Conservation (phyloP, 1,139 yeast genomes). For the Saccharomyces hybrid region DNA sequence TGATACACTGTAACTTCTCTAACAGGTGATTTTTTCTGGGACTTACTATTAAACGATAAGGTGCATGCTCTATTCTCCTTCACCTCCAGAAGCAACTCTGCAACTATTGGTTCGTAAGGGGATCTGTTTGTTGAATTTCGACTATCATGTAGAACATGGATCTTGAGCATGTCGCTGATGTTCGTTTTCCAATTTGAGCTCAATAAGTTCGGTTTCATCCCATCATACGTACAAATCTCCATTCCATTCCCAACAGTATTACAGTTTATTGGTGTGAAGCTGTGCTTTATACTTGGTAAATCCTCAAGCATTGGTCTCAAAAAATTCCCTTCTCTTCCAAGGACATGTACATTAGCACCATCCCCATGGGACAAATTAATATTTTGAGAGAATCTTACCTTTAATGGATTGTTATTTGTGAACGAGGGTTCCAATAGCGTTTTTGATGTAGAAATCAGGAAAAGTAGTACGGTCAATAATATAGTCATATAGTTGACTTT, state of each 20-base stretch:
- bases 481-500: slow-evolving; percentile 53
- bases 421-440: slow-evolving; percentile 46
- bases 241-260: slow-evolving; percentile 37
- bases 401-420: slow-evolving; percentile 53
- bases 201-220: slow-evolving; percentile 47
- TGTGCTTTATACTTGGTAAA: slow-evolving; percentile 53
- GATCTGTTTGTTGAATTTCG: slow-evolving; percentile 34
- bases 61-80: slow-evolving; percentile 59
- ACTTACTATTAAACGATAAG: slow-evolving; percentile 46
- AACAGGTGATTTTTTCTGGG: slow-evolving; percentile 46
- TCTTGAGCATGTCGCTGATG: slow-evolving; percentile 40
- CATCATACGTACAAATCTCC: slow-evolving; percentile 47
- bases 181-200: slow-evolving; percentile 31
- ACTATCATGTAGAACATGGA: slow-evolving; percentile 46
- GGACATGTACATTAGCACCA: slow-evolving; percentile 40
- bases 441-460: slow-evolving; percentile 35
- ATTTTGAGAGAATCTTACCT: slow-evolving; percentile 58
- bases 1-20: slow-evolving; percentile 49
- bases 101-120: slow-evolving; percentile 61
- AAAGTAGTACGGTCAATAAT: slow-evolving; percentile 34
- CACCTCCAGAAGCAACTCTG: slow-evolving; percentile 52
- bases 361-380: slow-evolving; percentile 37
- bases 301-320: slow-evolving; percentile 42
- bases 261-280: slow-evolving; percentile 35
- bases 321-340: slow-evolving; percentile 44